Evolutionary conservation across 371 early-diverging fungal genomes (phyloP).

Genomic region (Apophysomyces elegans): DNA sequence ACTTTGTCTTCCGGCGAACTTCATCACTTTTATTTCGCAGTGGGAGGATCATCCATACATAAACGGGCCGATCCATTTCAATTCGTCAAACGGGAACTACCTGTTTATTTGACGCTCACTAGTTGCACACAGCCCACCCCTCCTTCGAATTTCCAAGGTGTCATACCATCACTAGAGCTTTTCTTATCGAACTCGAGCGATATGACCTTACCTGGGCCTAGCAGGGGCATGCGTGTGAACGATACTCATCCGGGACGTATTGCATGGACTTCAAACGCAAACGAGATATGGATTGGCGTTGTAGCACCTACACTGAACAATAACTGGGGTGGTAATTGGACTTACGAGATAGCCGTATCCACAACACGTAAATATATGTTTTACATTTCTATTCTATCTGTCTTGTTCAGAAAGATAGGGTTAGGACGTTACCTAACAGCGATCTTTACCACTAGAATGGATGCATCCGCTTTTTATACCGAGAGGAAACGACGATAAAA

Average conservation of each 20-base stretch:
- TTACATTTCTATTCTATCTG: no score
- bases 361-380: slow-evolving; percentile 43
- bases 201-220: slow-evolving; percentile 53
- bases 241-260: slow-evolving; percentile 31
- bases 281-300: slow-evolving; percentile 49
- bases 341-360: slow-evolving; percentile 59
- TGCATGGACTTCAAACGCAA: slow-evolving; percentile 36
- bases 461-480: slow-evolving; percentile 35
- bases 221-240: slow-evolving; percentile 35
- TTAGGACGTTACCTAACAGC: no score
- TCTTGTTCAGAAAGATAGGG: no score
- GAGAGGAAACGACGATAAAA: slow-evolving; percentile 18
- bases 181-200: slow-evolving; percentile 46
- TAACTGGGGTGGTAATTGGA: slow-evolving; percentile 55
- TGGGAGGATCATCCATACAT: slow-evolving; percentile 14
- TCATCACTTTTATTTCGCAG: slow-evolving; percentile 28
- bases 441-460: slow-evolving; percentile 19
- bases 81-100: slow-evolving; percentile 5
- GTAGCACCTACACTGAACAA: slow-evolving; percentile 39
- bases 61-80: slow-evolving; percentile 19
- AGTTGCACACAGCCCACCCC: slow-evolving; percentile 43
- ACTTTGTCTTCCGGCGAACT: slow-evolving; percentile 23
- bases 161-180: slow-evolving; percentile 42
- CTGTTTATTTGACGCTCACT: slow-evolving; percentile 34
- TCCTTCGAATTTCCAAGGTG: slow-evolving; percentile 29